A percentile compares a stretch with the other conserved stretches of the same genome.
Conservation (phyloP, 2,329 filamentous ascomycete genomes). For the Fusarium palustre region DNA sequence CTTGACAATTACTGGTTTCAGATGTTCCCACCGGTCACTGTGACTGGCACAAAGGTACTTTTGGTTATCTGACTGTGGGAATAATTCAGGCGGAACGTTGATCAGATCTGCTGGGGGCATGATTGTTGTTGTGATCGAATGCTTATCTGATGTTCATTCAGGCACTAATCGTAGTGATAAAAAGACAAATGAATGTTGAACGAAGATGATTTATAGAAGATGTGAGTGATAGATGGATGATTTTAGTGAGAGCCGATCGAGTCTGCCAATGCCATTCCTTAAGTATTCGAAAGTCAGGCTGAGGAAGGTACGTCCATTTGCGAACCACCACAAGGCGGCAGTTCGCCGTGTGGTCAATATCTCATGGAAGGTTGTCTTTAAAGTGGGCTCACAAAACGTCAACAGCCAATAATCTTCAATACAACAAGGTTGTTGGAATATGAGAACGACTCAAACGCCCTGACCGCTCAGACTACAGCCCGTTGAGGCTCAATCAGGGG, state of each 20-base stretch:
- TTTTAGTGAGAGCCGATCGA: not conserved
- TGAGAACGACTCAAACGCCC: not conserved
- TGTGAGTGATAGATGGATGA: not conserved
- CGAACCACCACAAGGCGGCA: not conserved
- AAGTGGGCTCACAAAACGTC: not conserved
- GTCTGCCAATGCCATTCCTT: not conserved
- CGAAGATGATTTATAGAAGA: not conserved
- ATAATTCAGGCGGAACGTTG: not conserved
- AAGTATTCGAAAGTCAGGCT: not conserved
- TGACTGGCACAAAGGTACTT: not conserved
- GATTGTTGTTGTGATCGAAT: accelerated
- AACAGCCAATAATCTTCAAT: accelerated
- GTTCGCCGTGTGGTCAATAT: not conserved
- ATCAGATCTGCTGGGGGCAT: not conserved
- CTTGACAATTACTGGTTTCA: not conserved
- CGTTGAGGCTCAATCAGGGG: not conserved
- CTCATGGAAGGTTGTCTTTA: not conserved
- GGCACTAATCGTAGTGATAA: not conserved
- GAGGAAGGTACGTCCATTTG: not conserved
- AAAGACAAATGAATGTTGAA: not conserved
- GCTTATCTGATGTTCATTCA: too few species aligned
- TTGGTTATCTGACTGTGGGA: accelerated
- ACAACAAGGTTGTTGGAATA: accelerated
- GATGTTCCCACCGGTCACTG: not conserved
- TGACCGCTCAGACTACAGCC: not conserved